Base-by-base conservation (phyloP, 805 yeast genomes). In the Pichia eremophila region DNA sequence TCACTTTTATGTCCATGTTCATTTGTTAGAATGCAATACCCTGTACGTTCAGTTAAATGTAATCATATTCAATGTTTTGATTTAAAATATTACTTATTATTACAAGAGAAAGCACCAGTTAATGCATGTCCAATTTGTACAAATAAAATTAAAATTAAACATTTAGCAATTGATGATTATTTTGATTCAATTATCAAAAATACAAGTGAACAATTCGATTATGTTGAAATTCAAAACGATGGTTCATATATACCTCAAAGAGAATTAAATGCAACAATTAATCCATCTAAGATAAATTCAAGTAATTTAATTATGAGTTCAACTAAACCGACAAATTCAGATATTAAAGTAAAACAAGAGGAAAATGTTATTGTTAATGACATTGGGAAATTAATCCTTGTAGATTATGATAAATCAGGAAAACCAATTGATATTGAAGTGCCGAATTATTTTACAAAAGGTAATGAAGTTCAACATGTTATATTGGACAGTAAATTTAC, bases 71-170 rank as follows among this genome's bases (percentile, higher is more conserved):
- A 85, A 57, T 90, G 98, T 60, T 87, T 90, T 62, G 99, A 93
- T 64, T 90, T 86, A 0, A 62, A 72, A 35, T 77, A 85, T 40
- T 93, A 77, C 59, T 56, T 93, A 10, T 77, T 79, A 57, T 71
- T 89, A 40, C 98, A 91, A 61, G 71, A 72, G 47, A 91, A 84
- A 59, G 78, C 85, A 0, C 84, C 96, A 0, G 77, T 85, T 0
- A 91, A 97, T 97, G 67, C 68, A 45, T 93, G 99, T 59, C 96
- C 97, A 0, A 73, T 87, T 4, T 93, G 99, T 61, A 76, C 75
- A 51, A 67, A 65, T 6, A 59, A 59, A 3, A 66, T 87, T 3
- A 64, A 69, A 2, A 67, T 80, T 15, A 73, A 74, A 15, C 82
- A 81, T 51, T 61, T 93, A 46, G 80, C 83, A 0, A 68, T 89